Evolutionary conservation across 306 rosid genomes (phyloP).

Genomic region (Citrullus mucosospermus): DNA sequence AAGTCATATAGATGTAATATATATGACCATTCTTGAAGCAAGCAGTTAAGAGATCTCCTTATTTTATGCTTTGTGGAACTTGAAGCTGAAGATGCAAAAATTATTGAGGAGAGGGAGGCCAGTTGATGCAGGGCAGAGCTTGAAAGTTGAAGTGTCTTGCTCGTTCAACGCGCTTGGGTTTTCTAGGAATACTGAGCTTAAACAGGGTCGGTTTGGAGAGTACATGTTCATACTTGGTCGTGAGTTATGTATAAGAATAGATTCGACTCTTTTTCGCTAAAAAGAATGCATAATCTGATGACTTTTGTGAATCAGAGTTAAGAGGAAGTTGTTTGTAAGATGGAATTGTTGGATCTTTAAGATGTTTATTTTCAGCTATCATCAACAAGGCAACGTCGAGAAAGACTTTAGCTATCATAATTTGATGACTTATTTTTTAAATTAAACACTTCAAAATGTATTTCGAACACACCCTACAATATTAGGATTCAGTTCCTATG

Average conservation of each 20-base stretch:
- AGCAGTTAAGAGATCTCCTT: not conserved
- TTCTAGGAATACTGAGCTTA: not conserved
- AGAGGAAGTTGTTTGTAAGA: conserved; percentile 20
- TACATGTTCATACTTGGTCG: not conserved
- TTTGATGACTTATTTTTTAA: too few species aligned
- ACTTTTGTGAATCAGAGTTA: not conserved
- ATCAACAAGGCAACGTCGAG: conserved; percentile 32
- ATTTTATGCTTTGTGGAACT: not conserved
- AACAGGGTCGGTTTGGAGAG: not conserved
- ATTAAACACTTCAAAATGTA: too few species aligned
- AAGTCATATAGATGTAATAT: not conserved
- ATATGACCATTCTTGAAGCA: not conserved
- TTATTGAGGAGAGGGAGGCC: not conserved
- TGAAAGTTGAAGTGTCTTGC: not conserved
- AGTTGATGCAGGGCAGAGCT: not conserved
- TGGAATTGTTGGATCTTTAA: conserved; percentile 39
- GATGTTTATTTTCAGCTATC: conserved; percentile 35
- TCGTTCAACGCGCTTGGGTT: not conserved
- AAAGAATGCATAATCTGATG: not conserved
- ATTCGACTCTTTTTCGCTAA: not conserved
- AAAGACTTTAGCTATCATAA: too few species aligned
- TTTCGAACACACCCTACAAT: too few species aligned
- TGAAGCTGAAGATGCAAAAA: not conserved
- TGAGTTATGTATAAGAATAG: not conserved
- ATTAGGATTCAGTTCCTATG: too few species aligned